Base-by-base conservation (phyloP, 1,284 basidiomycete species). In the Xerocomus minutiporus region DNA sequence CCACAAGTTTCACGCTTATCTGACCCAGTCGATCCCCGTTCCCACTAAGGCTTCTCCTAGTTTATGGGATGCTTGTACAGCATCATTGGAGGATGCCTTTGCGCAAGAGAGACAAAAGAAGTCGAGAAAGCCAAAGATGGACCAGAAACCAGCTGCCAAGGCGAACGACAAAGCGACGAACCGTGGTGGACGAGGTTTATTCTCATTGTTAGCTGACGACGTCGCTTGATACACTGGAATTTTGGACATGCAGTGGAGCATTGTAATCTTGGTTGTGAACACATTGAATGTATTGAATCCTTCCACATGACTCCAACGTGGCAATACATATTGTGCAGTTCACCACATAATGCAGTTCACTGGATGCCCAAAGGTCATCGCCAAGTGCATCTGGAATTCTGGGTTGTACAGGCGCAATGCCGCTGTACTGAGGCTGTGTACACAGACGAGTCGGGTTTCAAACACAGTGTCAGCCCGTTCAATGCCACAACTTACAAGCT, bases 31-130 rank as follows among this genome's bases (percentile, higher is more conserved):
- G 5, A 46, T 42, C 3, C 50, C 59, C 3, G 52, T 68, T 17
- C 59, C 64, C 20, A 62, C 54, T 13, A 61, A 53, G n/a, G 55
- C 54, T 7, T 41, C 67, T 2, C 59, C 72, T 4, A 54, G 66
- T 8, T 51, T 85, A 35, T 81, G 80, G 77, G 64, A 71, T 5
- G 81, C 80, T 1, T 76, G 74, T 32, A 59, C 70, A 13, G 71
- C 72, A 17, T 81, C 75, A 0, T 57, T 88, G 13, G 75, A 75
- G n/a, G 71, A 75, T 42, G 71, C 71, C 7, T 82, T 83, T 58
- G 71, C 70, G 3, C 73, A 73, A 46, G 77, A 77, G 50, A 63
- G 65, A 42, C 68, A 67, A 56, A 79, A 75, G 59, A 77, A 73
- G 55, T 61, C 59, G 36, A 82, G 74, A 62, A 75, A 71, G 55